These are phyloP conservation scores for Aspergillus homomorphus DNA, from an alignment of 495 filamentous ascomycete species.

Conservation along the genomic window DNA sequence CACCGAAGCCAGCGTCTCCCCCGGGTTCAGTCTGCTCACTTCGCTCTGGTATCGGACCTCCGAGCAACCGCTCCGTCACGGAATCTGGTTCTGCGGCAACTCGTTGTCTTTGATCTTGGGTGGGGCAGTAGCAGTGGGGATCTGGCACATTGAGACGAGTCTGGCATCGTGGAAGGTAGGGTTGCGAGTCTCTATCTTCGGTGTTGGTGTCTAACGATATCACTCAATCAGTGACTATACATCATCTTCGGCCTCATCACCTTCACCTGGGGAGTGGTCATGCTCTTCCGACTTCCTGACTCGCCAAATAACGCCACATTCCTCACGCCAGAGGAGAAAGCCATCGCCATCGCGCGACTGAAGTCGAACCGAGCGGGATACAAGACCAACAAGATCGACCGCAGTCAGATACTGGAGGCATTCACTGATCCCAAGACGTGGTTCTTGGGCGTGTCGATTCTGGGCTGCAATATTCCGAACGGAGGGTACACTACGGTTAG, in stretches of 20 bases:
- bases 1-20: slow-evolving; percentile 44
- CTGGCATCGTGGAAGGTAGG: slow-evolving; percentile 24
- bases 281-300: slow-evolving; percentile 10
- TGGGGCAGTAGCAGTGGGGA: slow-evolving; percentile 23
- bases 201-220: neutral
- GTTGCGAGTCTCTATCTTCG: neutral
- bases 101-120: slow-evolving; percentile 25
- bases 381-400: slow-evolving; percentile 50
- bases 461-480: slow-evolving; percentile 20
- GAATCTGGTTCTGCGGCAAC: slow-evolving; percentile 46
- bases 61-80: slow-evolving; percentile 52
- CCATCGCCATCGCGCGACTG: slow-evolving; percentile 25
- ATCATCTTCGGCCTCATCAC: slow-evolving; percentile 17
- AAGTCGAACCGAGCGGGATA: slow-evolving; percentile 32
- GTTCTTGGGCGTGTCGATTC: slow-evolving; percentile 15
- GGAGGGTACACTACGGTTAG: slow-evolving; percentile 29
- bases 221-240: slow-evolving; percentile 7
- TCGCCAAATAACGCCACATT: slow-evolving; percentile 22
- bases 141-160: slow-evolving; percentile 20
- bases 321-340: slow-evolving; percentile 26
- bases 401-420: slow-evolving; percentile 45
- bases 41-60: slow-evolving; percentile 43
- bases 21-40: slow-evolving; percentile 26
- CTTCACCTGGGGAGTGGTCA: slow-evolving; percentile 8
- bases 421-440: slow-evolving; percentile 39